Evolutionary conservation across 2,329 filamentous ascomycete genomes (phyloP), one percentile per base, ranked within the genome.

Genomic region (Verticillium alfalfae): DNA sequence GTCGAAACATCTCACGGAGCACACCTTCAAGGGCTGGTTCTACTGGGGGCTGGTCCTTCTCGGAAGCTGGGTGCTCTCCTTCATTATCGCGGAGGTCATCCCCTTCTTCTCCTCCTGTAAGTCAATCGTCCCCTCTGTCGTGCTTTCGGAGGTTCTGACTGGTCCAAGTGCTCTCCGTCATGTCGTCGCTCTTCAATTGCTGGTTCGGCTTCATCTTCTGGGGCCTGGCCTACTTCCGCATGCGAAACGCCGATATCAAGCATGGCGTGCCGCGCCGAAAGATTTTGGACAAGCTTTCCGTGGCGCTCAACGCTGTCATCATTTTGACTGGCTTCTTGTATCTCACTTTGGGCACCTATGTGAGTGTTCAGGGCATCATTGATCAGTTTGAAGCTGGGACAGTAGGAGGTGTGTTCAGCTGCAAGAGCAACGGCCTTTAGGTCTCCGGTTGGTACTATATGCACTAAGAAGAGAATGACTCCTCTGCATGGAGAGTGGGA

Each of bases 171-270:
- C 75, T 87, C n/a, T 88, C 87, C 5, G 79, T 92, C 64, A 91
- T 93, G 88, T 90, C 88, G 22, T 92, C 92, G 5, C 84, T 97
- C 1, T 97, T 97, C 71, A 92, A 97, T 76, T 94, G 90, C 61
- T 94, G 93, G 81, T 94, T 94, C 69, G 93, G 93, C 26, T 97
- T 97, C 80, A 96, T 97, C 71, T 97, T 97, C 80, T 97, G 91
- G 91, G 91, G 89, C 15, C 84, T 92, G 1, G 91, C 90, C 0
- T 94, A 92, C 70, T 84, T 93, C 70, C 84, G 89, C 61, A 91
- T 94, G 89, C 83, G 90, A 56, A 78, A 78, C 26, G 88, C 84
- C 1, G 88, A 91, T 65, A 81, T 85, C 41, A 81, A 83, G 7
- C 71, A 81, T 3, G 76, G 79, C 1, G 80, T 84, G 34, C 80